Conservation (phyloP, 192 early-diverging fungal species). For the Irineochytrium annulatum region DNA sequence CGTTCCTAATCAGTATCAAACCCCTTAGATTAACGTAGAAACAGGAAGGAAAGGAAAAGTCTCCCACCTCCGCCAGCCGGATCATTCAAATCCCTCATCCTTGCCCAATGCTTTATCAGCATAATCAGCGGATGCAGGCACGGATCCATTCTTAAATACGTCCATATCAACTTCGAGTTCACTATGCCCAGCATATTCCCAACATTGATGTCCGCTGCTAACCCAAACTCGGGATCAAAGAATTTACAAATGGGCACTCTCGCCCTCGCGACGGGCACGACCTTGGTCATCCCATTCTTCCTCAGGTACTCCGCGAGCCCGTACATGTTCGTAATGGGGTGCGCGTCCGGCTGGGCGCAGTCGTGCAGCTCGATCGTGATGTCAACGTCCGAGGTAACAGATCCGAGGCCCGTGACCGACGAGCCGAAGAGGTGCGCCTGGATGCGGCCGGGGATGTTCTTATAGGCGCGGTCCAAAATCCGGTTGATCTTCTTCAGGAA, state of each 20-base stretch:
- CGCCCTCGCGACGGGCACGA: conserved; percentile 29
- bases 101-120: conserved; percentile 45
- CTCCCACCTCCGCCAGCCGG: conserved; percentile 27
- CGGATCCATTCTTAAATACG: conserved; percentile 37
- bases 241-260: conserved; percentile 50
- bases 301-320: conserved; percentile 21
- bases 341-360: conserved; percentile 5
- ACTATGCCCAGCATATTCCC: conserved; percentile 41
- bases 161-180: conserved; percentile 36
- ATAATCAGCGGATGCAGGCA: conserved; percentile 39
- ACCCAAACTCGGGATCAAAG: conserved; percentile 23
- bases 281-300: conserved; percentile 30
- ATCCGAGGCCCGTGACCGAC: conserved; percentile 36
- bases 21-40: neutral
- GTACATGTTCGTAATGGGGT: conserved; percentile 29
- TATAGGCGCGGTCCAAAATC: no score
- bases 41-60: neutral
- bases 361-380: conserved; percentile 19
- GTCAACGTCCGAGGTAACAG: conserved; percentile 37
- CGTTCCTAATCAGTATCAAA: conserved; percentile 29
- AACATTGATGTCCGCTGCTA: conserved; percentile 39
- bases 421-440: conserved; percentile 42
- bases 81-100: conserved; percentile 38
- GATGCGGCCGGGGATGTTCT: no score
- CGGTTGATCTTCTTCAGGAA: no score